Evolutionary conservation across 2,329 filamentous ascomycete genomes (phyloP), one percentile per base, ranked within the genome.

Genomic region (Clonostachys byssicola): DNA sequence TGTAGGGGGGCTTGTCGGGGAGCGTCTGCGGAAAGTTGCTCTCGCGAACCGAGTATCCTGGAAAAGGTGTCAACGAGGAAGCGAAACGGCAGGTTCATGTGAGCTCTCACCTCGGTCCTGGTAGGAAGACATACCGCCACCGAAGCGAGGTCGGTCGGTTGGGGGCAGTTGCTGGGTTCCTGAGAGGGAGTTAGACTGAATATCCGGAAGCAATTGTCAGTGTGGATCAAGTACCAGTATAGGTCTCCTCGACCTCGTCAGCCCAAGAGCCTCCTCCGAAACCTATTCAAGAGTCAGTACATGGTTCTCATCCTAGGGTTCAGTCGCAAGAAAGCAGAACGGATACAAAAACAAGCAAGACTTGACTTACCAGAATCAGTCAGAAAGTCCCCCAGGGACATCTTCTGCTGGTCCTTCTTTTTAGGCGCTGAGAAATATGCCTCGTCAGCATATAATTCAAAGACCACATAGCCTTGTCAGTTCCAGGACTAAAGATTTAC

Each of bases 311-410:
- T 30, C 23, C 23, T 30, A 30, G 23, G 23, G 23, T 30, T 30
- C 23, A 30, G 23, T 30, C 23, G 23, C 23, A 30, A 30, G 23
- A 30, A 30, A 30, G 23, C 9, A 30, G 5, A 30, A 30, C 23
- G 9, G 9, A 9, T 30, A 30, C 23, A 30, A 30, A 10, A 30
- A 10, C 23, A 35, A n/a, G 43, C 16, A 9, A 14, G 30, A 44
- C 18, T 40, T 30, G 13, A 36, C 89, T 72, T 80, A 96, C 92
- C 86, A 72, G 90, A 81, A 71, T 96, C 90, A 66, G 81, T 80
- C 78, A 99, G 82, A 82, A 99, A 99, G 74, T 90, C 89, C 79
- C 90, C 89, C 67, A 97, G 85, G 78, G 89, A 90, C 88, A 99
- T 92, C 81, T 95, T 99, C 84, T 95, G 87, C 71, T 83, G 80